These are phyloP conservation scores for Saturnispora bothae DNA, from an alignment of 805 yeast genomes.

Conservation along the genomic window DNA sequence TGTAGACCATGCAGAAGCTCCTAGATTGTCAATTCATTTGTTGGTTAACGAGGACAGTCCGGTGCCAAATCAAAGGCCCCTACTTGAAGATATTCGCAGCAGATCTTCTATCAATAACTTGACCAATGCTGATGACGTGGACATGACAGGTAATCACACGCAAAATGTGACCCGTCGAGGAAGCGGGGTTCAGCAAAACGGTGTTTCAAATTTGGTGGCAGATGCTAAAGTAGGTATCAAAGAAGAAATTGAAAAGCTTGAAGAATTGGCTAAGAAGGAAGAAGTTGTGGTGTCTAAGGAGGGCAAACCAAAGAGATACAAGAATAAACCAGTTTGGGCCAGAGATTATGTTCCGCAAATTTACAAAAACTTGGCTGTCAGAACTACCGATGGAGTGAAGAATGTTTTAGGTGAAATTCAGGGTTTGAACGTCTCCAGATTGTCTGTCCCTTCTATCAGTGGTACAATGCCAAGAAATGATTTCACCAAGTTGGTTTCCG, in stretches of 20 bases:
- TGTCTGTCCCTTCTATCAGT: conserved; percentile 41
- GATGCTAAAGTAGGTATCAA: conserved; percentile 12
- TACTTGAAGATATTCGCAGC: conserved; percentile 8
- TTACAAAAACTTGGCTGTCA: conserved; percentile 9
- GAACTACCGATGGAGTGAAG: conserved; percentile 3
- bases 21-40: conserved; percentile 24
- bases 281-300: conserved; percentile 9
- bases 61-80: background rate
- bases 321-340: conserved; percentile 75
- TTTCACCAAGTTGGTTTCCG: conserved; percentile 68
- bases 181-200: conserved; percentile 3
- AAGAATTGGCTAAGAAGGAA: conserved; percentile 23
- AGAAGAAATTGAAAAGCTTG: conserved; percentile 20
- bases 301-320: conserved; percentile 51
- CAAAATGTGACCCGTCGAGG: conserved; percentile 20
- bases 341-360: conserved; percentile 49
- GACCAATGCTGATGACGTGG: conserved; percentile 38
- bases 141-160: conserved; percentile 31
- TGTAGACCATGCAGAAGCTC: conserved; percentile 6
- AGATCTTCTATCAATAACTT: conserved; percentile 26
- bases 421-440: conserved; percentile 15
- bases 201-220: background rate
- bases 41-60: conserved; percentile 22
- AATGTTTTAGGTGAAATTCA: conserved; percentile 8
- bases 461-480: conserved; percentile 75